These are phyloP conservation scores for Rhizophora apiculata DNA, from an alignment of 345 rosid species.

Conservation along the genomic window DNA sequence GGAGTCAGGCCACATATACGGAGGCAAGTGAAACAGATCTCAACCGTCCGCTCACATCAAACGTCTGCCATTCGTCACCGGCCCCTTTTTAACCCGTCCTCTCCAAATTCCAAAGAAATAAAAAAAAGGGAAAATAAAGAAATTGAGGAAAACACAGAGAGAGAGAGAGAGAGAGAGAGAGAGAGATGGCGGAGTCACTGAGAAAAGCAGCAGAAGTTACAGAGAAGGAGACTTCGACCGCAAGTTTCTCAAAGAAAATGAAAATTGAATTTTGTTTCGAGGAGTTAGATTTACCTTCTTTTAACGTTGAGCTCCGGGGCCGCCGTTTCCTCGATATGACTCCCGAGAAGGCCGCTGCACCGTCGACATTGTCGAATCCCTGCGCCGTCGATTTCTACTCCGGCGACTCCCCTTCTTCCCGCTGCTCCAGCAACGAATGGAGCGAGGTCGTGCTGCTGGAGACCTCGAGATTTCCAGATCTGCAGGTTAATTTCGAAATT, in stretches of 20 bases:
- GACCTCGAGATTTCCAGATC: constrained; percentile 38
- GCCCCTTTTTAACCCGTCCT: constrained; percentile 10
- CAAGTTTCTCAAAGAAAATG: constrained; percentile 37
- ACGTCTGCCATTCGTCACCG: constrained; percentile 27
- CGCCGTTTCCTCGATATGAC: not conserved
- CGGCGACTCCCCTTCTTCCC: constrained; percentile 12
- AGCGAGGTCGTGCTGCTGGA: constrained; percentile 32
- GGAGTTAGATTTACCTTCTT: constrained; percentile 18
- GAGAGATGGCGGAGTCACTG: constrained; percentile 34
- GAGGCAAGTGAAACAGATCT: constrained; percentile 28
- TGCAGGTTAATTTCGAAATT: constrained; percentile 40
- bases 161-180: constrained; percentile 19
- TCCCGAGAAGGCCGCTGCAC: constrained; percentile 1
- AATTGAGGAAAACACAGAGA: not conserved
- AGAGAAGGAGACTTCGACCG: constrained; percentile 30
- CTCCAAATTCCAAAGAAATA: not conserved
- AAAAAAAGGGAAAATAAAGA: constrained; percentile 11
- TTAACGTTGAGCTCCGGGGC: constrained; percentile 14
- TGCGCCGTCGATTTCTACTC: constrained; percentile 25
- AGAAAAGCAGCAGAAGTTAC: constrained; percentile 19
- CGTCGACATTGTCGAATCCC: constrained; percentile 24
- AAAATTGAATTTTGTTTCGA: constrained; percentile 13
- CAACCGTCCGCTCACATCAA: constrained; percentile 34
- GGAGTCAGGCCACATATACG: constrained; percentile 24
- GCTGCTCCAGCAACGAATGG: constrained; percentile 39